These are phyloP conservation scores for Sanguinoderma infundibulare DNA, from an alignment of 1,284 basidiomycete species.

Conservation along the genomic window DNA sequence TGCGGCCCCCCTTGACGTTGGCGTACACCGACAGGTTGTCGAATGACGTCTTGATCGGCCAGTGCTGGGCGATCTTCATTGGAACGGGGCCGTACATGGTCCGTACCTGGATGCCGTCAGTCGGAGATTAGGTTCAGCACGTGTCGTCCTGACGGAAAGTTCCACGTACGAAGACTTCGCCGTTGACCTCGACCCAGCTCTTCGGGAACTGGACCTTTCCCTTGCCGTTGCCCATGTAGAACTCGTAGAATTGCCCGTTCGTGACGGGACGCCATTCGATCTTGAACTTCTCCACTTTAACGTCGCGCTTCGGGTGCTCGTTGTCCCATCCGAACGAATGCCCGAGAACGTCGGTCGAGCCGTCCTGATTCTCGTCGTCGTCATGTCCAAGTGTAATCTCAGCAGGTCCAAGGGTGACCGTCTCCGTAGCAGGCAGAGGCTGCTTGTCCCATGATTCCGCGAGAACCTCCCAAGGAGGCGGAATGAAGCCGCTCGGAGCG, in stretches of 20 bases:
- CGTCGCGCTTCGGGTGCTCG: constrained; percentile 75
- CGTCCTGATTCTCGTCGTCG: constrained; percentile 81
- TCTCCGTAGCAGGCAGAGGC: constrained; percentile 45
- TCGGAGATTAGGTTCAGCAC: background rate
- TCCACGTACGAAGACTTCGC: constrained; percentile 50
- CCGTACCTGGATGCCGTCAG: constrained; percentile 61
- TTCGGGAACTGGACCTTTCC: constrained; percentile 56
- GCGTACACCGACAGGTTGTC: constrained; percentile 84
- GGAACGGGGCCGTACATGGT: constrained; percentile 88
- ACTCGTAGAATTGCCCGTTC: constrained; percentile 78
- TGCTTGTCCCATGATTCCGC: constrained; percentile 65
- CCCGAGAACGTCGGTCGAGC: constrained; percentile 42
- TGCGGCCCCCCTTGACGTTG: constrained; percentile 82
- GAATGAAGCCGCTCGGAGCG: constrained; percentile 75
- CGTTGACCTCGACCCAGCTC: constrained; percentile 67
- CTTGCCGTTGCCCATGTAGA: constrained; percentile 49
- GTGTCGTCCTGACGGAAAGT: background rate
- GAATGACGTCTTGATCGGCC: constrained; percentile 89
- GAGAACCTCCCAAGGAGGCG: constrained; percentile 80
- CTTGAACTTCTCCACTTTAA: constrained; percentile 65
- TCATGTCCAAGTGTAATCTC: constrained; percentile 81
- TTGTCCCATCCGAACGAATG: constrained; percentile 98
- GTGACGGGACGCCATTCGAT: constrained; percentile 87
- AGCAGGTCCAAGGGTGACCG: constrained; percentile 64
- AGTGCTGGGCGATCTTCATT: constrained; percentile 77